Evolutionary conservation across 1,139 yeast genomes (phyloP), one percentile per base, ranked within the genome.

Genomic region (Dujonia santamariae): DNA sequence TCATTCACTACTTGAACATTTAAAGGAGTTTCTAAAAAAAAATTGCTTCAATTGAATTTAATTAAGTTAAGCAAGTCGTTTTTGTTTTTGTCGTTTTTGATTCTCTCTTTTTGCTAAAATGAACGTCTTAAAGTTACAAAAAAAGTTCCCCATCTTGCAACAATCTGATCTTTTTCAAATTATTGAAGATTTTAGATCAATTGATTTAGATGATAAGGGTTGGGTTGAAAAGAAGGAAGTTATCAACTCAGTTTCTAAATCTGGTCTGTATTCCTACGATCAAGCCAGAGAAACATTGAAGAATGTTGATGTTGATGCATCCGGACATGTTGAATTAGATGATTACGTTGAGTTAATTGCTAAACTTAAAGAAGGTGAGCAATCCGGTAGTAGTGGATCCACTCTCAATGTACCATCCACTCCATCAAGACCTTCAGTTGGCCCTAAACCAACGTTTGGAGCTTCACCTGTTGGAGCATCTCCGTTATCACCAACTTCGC

Each of bases 261-360:
- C 78, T 26, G 97, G 97, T 16, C 76, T 76, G 34, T 92, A 85
- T 36, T 61, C 88, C 26, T 92, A 92, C 54, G 98, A 92, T 59
- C 85, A 85, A 45, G 92, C 95, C 26, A 83, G 99, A 66, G 95
- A 88, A 57, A 85, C 97, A 2, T 74, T 92, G 56, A 92, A 90
- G 54, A 76, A 73, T 30, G 97, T 88, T 33, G 84, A 85, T 48
- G 95, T 92, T 28, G 99, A 92, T 61, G 96, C 98, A 7, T 84
- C 95, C 8, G 99, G 98, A 14, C 88, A 86, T 51, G 97, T 92
- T 37, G 99, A 94, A 58, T 67, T 92, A 53, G 99, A 94, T 40
- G 99, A 92, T 56, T 94, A 80, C 54, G 97, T 92, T 26, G 96
- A 87, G 55, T 75, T 92, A 51, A 71, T 80, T 40, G 83, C 90